Percentiles rank a stretch among this genome's conserved stretches.
phyloP scores from a whole-genome alignment of 169 alveolate genomes.

The Prorocentrum cordatum region DNA sequence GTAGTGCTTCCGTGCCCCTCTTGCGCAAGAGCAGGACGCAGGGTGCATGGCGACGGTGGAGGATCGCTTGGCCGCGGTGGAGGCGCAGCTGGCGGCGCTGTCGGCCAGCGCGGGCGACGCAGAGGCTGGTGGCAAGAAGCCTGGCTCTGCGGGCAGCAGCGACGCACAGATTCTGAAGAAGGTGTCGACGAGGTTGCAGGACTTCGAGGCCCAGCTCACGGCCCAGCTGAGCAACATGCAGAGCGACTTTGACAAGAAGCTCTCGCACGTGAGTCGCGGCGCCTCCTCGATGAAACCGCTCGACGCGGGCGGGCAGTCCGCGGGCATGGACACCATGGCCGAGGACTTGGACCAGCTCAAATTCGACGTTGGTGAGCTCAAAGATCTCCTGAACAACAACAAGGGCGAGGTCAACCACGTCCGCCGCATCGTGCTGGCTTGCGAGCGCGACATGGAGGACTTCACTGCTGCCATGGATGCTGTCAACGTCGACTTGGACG shows the following conservation, averaged over 20 bases:
- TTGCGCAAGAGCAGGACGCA: too few species aligned
- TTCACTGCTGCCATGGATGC: slow-evolving; percentile 67
- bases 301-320: slow-evolving; percentile 41
- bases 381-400: neutral
- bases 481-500: slow-evolving; percentile 49
- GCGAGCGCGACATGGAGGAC: slow-evolving; percentile 65
- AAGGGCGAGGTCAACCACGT: slow-evolving; percentile 66
- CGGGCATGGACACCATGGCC: slow-evolving; percentile 60
- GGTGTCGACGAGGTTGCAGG: slow-evolving; percentile 47
- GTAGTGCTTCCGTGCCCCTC: too few species aligned
- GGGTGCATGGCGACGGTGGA: too few species aligned
- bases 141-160: too few species aligned
- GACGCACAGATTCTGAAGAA: too few species aligned
- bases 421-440: slow-evolving; percentile 55
- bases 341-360: slow-evolving; percentile 54
- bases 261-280: slow-evolving; percentile 50
- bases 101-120: too few species aligned
- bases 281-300: slow-evolving; percentile 27
- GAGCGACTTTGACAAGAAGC: slow-evolving; percentile 49
- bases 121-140: too few species aligned
- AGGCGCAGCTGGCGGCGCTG: too few species aligned
- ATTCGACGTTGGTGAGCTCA: slow-evolving; percentile 18
- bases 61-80: too few species aligned
- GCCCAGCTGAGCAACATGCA: slow-evolving; percentile 44
- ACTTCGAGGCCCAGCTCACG: slow-evolving; percentile 44